Evolutionary conservation across 371 early-diverging fungal species (phyloP), one percentile per base, ranked within the genome.

Genomic region (Conidiobolus incongruus): DNA sequence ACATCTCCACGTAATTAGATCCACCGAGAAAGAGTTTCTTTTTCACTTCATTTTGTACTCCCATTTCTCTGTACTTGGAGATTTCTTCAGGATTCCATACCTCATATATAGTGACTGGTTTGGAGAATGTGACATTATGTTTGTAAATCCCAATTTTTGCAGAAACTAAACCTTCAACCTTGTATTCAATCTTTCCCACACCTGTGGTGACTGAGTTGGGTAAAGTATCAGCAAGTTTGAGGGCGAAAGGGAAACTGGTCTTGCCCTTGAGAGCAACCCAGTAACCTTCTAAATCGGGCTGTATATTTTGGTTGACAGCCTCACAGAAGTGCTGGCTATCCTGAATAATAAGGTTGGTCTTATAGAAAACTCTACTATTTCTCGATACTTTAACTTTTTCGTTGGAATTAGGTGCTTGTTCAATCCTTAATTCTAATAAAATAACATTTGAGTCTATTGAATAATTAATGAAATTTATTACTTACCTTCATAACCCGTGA

Each of bases 1-100:
- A 49, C 48, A 54, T 40, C 33, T 54, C 54, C 23, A 58, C 34
- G 22, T 52, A 52, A 11, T 52, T 49, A 13, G 51, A 50, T 3
- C 58, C 58, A 19, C 58, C 58, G 48, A 58, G 46, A 26, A 58
- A 58, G 2, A 54, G 26, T 21, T 52, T 32, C 26, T 58, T 58
- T 41, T 55, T 51, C 1, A 51, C 50, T 40, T 58, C 58, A 0
- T 52, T 55, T 22, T 52, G 48, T 10, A 54, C 54, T 2, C 54
- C 52, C 35, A 45, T 50, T 19, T 23, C 40, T 7, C 58, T 50
- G 2, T 54, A 54, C 34, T 31, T 40, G 1, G 46, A 38, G 23
- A 58, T 48, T 32, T 58, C 58, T 19, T 52, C 52, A 2, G 54
- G 49, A 2, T 54, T 50, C 58, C 58, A 58, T 7, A 52, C 49